Base-by-base conservation (phyloP, 1,284 basidiomycete species). In the Xerocomus nothofagi region DNA sequence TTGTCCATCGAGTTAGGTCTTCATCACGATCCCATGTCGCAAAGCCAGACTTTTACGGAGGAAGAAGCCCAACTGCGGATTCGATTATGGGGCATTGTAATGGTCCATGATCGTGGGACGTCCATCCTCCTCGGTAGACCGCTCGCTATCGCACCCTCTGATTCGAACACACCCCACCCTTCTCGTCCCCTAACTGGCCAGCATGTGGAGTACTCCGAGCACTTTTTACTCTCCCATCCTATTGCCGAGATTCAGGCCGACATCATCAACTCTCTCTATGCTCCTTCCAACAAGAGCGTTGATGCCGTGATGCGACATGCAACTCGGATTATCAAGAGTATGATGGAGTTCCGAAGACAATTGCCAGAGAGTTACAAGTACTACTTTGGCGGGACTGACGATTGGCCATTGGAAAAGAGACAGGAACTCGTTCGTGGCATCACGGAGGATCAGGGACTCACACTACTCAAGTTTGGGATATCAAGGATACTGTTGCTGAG, bases 111-210 rank as follows among this genome's bases (percentile, higher is more conserved):
- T 63, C 83, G 88, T 36, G 88, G 89, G 36, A 91, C 89, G 3
- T 88, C 88, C 18, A 83, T 91, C 59, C 80, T 90, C 17, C 81
- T 91, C 15, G 88, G 89, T 6, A 84, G 89, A n/a, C 88, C 88
- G 0, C 77, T 91, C 23, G 89, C 81, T 4, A 90, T 91, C 42
- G 71, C 84, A 8, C 86, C 88, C 2, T 80, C 78, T 12, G 88
- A 91, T 63, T 82, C 84, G 18, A 90, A 87, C 65, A 88, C 88
- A 0, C 86, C 87, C 0, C 79, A 75, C 33, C 86, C 88, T 0
- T 71, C 75, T 32, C 80, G 80, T 5, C 62, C 73, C 26, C 71
- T 77, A 49, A 71, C 72, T 11, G 65, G 66, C 14, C 70, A 70
- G 41, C 69, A 63, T 24, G 52, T 62, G 31, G 73, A 79, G 46